Evolutionary conservation across 169 alveolate species (phyloP).

Genomic region (Plasmodium knowlesi): DNA sequence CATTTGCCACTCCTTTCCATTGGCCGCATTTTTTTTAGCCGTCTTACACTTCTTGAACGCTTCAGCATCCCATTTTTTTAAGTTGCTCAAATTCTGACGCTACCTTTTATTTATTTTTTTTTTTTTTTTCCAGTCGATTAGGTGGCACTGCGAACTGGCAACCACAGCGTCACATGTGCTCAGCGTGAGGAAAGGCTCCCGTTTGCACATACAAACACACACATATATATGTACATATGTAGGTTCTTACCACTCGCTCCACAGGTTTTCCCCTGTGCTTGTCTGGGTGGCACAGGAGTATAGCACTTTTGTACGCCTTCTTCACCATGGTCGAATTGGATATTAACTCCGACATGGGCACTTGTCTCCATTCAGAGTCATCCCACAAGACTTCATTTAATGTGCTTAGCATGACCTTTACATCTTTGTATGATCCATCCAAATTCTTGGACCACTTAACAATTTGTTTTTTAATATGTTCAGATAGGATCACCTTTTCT

Average conservation of each 20-base stretch:
- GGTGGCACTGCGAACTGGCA: neutral
- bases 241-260: slow-evolving; percentile 77
- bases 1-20: neutral
- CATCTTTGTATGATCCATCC: slow-evolving; percentile 84
- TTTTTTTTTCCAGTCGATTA: neutral
- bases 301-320: slow-evolving; percentile 85
- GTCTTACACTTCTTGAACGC: neutral
- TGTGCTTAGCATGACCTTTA: slow-evolving; percentile 88
- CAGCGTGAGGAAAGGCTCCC: neutral
- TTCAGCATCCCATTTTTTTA: neutral
- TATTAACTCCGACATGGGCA: slow-evolving; percentile 85
- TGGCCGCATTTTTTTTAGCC: neutral
- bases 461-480: slow-evolving; percentile 76
- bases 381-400: slow-evolving; percentile 88
- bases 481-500: slow-evolving; percentile 58
- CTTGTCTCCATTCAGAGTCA: slow-evolving; percentile 87
- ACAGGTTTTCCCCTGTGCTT: slow-evolving; percentile 69
- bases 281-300: slow-evolving; percentile 87
- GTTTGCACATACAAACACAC: neutral
- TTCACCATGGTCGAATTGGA: slow-evolving; percentile 84
- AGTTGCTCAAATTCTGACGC: slow-evolving; percentile 7
- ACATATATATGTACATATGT: slow-evolving; percentile 44
- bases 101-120: no score
- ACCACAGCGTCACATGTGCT: neutral
- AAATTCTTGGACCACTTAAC: slow-evolving; percentile 81